Percentiles rank a stretch among this genome's conserved stretches.
phyloP scores from a whole-genome alignment of 148 eudicot genomes.

The Chenopodium album region DNA sequence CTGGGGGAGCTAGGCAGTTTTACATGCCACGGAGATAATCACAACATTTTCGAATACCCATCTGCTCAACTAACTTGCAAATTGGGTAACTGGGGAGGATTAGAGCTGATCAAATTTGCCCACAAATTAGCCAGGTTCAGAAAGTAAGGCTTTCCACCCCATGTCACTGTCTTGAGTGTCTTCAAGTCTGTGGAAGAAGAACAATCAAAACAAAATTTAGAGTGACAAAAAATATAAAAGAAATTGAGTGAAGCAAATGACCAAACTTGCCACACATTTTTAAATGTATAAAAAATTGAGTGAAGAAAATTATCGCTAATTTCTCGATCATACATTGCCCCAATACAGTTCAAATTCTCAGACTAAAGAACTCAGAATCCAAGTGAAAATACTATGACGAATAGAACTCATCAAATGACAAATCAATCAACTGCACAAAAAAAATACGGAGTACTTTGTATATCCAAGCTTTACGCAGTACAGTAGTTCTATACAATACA shows the following conservation, averaged over 20 bases:
- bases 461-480: not conserved
- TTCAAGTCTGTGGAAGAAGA: constrained; percentile 43
- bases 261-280: not conserved
- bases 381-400: no score
- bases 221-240: not conserved
- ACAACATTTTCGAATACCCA: not conserved
- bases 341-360: no score
- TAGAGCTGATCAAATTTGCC: constrained; percentile 60
- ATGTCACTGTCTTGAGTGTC: constrained; percentile 48
- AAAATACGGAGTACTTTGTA: no score
- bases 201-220: not conserved
- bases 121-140: constrained; percentile 73
- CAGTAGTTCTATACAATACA: not conserved
- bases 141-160: constrained; percentile 58
- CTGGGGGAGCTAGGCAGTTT: no score
- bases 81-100: constrained; percentile 62
- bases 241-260: not conserved
- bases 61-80: constrained; percentile 36
- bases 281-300: no score
- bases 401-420: no score
- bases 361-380: no score
- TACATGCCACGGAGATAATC: not conserved
- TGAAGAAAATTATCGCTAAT: no score
- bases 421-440: no score
- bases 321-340: no score